phyloP scores from a whole-genome alignment of 1,284 basidiomycete species.

The Sutorius eximius region DNA sequence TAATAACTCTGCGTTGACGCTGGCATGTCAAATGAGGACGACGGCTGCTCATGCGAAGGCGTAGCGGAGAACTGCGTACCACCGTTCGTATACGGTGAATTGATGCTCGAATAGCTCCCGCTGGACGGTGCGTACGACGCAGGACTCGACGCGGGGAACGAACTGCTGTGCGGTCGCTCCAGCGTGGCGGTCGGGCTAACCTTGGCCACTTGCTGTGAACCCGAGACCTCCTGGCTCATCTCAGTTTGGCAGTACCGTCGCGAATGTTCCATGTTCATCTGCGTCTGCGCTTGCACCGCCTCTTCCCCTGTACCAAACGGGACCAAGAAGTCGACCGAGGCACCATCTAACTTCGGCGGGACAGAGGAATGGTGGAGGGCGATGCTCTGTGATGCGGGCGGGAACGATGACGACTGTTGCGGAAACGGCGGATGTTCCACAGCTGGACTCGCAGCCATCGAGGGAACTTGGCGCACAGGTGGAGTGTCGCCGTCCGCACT shows the following conservation, averaged over 20 bases:
- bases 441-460: constrained; percentile 17
- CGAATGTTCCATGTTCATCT: constrained; percentile 19
- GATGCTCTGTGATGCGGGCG: constrained; percentile 5
- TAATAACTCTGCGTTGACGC: constrained; percentile 21
- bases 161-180: constrained; percentile 25
- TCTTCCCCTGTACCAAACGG: constrained; percentile 27
- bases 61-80: constrained; percentile 20
- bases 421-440: constrained; percentile 15
- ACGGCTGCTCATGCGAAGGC: constrained; percentile 21
- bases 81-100: constrained; percentile 28
- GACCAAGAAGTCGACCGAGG: constrained; percentile 25
- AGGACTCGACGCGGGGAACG: constrained; percentile 27
- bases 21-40: constrained; percentile 25
- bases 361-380: constrained; percentile 2
- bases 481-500: constrained; percentile 11
- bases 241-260: constrained; percentile 19
- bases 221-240: constrained; percentile 13
- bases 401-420: constrained; percentile 15
- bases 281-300: constrained; percentile 10
- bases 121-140: constrained; percentile 27
- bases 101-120: constrained; percentile 28
- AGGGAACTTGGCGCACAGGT: constrained; percentile 11
- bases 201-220: constrained; percentile 15
- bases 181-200: constrained; percentile 10
- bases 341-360: constrained; percentile 21